phyloP scores from a whole-genome alignment of 2,329 filamentous ascomycete species.

The Aspergillus hiratsukae region DNA sequence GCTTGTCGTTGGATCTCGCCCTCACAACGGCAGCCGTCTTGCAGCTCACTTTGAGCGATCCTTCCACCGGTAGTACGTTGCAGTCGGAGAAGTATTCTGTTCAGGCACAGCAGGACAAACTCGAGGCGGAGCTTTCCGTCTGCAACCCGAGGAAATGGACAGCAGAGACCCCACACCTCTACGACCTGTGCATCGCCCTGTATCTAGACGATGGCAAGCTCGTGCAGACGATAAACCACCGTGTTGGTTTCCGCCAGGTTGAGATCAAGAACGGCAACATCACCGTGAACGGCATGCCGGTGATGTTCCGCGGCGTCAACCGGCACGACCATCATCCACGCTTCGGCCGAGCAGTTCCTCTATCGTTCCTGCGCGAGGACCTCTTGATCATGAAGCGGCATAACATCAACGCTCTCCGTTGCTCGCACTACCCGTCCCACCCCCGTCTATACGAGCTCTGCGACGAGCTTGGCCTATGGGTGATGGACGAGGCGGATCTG shows the following conservation, averaged over 20 bases:
- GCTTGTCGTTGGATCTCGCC: slow-evolving; percentile 44
- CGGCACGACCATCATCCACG: slow-evolving; percentile 66
- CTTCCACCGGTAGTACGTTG: slow-evolving; percentile 10
- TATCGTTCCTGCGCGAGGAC: slow-evolving; percentile 59
- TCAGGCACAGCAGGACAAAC: slow-evolving; percentile 19
- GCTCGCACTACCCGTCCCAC: slow-evolving; percentile 60
- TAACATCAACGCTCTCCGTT: slow-evolving; percentile 67
- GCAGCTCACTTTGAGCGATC: neutral
- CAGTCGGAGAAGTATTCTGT: neutral
- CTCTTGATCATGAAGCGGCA: slow-evolving; percentile 64
- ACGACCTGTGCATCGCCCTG: slow-evolving; percentile 38
- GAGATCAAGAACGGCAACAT: slow-evolving; percentile 51
- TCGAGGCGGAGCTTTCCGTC: slow-evolving; percentile 40
- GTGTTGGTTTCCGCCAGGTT: slow-evolving; percentile 60
- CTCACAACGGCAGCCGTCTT: slow-evolving; percentile 19
- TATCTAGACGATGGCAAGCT: neutral
- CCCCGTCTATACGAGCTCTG: slow-evolving; percentile 27
- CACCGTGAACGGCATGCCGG: slow-evolving; percentile 57
- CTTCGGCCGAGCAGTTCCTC: slow-evolving; percentile 59
- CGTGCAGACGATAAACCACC: slow-evolving; percentile 43
- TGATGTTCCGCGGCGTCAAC: slow-evolving; percentile 62
- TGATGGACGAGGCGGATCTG: slow-evolving; percentile 36
- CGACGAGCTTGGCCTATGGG: slow-evolving; percentile 34
- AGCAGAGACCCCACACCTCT: slow-evolving; percentile 61
- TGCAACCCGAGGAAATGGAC: slow-evolving; percentile 60